These are phyloP conservation scores for Solanum neorickii DNA, from an alignment of 257 asterid species.

Conservation along the genomic window DNA sequence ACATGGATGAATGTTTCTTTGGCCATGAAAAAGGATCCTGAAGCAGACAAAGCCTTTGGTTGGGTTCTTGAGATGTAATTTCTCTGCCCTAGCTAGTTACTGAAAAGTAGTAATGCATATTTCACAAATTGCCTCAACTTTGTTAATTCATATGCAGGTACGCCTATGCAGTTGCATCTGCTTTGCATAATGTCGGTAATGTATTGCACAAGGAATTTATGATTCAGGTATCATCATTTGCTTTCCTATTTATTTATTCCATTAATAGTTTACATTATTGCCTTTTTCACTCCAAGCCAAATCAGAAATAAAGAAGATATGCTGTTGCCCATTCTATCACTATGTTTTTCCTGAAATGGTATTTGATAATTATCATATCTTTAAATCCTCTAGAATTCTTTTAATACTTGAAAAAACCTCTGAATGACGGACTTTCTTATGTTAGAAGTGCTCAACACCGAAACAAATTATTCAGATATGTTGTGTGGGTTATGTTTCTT, in stretches of 20 bases:
- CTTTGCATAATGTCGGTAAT: slow-evolving; percentile 72
- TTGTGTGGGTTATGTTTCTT: background rate
- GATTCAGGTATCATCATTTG: slow-evolving; percentile 60
- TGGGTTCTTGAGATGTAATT: slow-evolving; percentile 95
- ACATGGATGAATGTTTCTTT: slow-evolving; percentile 97
- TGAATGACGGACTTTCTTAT: background rate
- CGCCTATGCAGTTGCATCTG: slow-evolving; percentile 87
- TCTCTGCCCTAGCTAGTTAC: background rate
- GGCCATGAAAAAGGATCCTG: slow-evolving; percentile 92
- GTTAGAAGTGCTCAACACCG: background rate
- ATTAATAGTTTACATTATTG: background rate
- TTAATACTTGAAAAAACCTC: background rate
- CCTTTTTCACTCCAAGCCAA: background rate
- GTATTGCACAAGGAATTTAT: slow-evolving; percentile 80
- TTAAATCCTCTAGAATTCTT: background rate
- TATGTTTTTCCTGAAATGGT: background rate
- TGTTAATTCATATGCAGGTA: slow-evolving; percentile 45
- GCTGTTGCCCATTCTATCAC: background rate
- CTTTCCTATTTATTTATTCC: background rate
- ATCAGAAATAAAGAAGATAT: background rate
- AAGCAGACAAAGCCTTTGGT: slow-evolving; percentile 88
- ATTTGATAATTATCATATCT: background rate
- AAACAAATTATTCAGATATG: background rate
- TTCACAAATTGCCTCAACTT: background rate
- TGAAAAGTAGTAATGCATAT: background rate